Percentiles rank a stretch among this genome's conserved stretches.
phyloP scores from a whole-genome alignment of 345 rosid species.

The Draba incana region DNA sequence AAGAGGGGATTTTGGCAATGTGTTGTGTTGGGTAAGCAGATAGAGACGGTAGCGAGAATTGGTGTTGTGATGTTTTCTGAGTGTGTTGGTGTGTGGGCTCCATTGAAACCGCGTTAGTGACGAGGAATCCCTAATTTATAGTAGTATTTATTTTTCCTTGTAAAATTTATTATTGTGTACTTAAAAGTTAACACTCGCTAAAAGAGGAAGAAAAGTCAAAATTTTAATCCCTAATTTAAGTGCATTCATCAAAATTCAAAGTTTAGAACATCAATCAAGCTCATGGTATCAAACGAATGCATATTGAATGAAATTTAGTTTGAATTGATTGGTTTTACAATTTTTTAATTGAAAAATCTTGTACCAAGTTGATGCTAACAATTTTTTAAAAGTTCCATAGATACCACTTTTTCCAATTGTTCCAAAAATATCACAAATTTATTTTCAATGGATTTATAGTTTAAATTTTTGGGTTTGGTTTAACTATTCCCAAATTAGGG shows the following conservation, averaged over 20 bases:
- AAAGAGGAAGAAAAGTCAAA: too few species aligned
- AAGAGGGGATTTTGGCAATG: constrained; percentile 7
- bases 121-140: constrained; percentile 17
- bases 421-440: too few species aligned
- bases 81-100: constrained; percentile 31
- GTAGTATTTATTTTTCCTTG: background rate
- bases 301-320: background rate
- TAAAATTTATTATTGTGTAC: background rate
- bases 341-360: background rate
- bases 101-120: constrained; percentile 44
- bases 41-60: constrained; percentile 30
- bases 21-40: constrained; percentile 17
- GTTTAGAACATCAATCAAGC: background rate
- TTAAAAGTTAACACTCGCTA: too few species aligned
- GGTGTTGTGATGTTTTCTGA: constrained; percentile 30
- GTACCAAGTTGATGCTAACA: too few species aligned
- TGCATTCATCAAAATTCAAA: background rate
- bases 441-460: too few species aligned
- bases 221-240: background rate
- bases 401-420: too few species aligned
- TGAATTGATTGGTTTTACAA: background rate
- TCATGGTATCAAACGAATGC: background rate
- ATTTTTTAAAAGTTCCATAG: too few species aligned
- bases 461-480: too few species aligned
- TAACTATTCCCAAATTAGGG: too few species aligned